A percentile compares a stretch with the other conserved stretches of the same genome.
Evolutionary conservation across 106 monocot genomes (phyloP).

Genomic region (Apostasia ramifera): DNA sequence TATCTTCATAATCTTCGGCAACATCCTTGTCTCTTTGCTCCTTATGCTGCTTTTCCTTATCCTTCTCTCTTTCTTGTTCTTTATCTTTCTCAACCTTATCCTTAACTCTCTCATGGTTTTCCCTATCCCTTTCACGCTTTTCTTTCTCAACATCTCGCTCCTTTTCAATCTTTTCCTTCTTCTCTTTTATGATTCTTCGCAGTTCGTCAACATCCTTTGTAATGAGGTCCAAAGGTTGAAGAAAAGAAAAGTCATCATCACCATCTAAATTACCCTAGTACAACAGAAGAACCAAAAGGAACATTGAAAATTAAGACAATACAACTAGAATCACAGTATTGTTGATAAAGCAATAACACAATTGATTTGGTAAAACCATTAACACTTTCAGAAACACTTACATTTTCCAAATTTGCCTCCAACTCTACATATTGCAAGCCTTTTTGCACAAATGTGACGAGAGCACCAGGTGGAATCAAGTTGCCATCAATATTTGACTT

Average conservation of each 20-base stretch:
- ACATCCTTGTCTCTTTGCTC: slow-evolving; percentile 40
- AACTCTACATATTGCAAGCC: slow-evolving; percentile 93
- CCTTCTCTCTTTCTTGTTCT: slow-evolving; percentile 48
- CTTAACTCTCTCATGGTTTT: slow-evolving; percentile 27
- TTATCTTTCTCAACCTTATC: slow-evolving; percentile 41
- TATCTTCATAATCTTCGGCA: slow-evolving; percentile 38
- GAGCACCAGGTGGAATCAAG: slow-evolving; percentile 80
- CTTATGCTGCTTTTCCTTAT: slow-evolving; percentile 50
- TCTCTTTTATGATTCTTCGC: slow-evolving; percentile 71
- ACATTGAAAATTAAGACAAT: too few relatives aligned
- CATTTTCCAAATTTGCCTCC: slow-evolving; percentile 75
- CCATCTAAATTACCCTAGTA: slow-evolving; percentile 49
- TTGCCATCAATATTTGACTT: slow-evolving; percentile 75
- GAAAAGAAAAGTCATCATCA: slow-evolving; percentile 72
- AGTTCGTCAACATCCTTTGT: slow-evolving; percentile 80
- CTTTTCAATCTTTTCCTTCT: slow-evolving; percentile 47
- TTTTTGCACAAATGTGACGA: slow-evolving; percentile 93
- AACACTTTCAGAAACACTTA: slow-evolving; percentile 18
- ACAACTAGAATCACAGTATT: neutral
- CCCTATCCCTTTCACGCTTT: slow-evolving; percentile 45
- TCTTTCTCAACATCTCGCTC: slow-evolving; percentile 45
- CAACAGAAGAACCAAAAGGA: slow-evolving; percentile 13
- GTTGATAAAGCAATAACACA: neutral
- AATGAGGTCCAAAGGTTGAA: slow-evolving; percentile 93
- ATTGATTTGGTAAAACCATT: neutral